phyloP scores from a whole-genome alignment of 2,329 filamentous ascomycete species.

The Curvularia sp. region DNA sequence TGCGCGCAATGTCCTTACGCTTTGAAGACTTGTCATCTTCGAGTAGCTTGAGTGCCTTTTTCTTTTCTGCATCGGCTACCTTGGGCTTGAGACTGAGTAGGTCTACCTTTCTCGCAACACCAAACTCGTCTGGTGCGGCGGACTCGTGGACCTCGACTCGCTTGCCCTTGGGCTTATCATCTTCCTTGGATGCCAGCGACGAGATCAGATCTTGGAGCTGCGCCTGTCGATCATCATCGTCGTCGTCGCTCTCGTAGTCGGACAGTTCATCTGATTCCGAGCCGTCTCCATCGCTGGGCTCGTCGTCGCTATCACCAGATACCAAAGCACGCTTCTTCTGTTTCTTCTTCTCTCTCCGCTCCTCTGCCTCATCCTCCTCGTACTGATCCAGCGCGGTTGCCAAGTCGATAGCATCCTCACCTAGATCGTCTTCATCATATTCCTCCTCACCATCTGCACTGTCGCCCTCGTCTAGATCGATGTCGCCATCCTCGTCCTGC shows the following conservation, averaged over 20 bases:
- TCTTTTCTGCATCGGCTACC: slow-evolving; percentile 76
- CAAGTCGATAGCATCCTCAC: slow-evolving; percentile 69
- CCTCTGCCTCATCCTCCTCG: slow-evolving; percentile 47
- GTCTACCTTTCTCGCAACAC: slow-evolving; percentile 71
- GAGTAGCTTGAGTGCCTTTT: slow-evolving; percentile 79
- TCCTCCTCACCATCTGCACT: slow-evolving; percentile 58
- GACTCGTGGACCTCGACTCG: slow-evolving; percentile 63
- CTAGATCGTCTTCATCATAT: slow-evolving; percentile 66
- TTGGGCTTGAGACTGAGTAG: slow-evolving; percentile 77
- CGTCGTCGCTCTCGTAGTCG: slow-evolving; percentile 54
- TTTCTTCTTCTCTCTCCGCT: slow-evolving; percentile 39
- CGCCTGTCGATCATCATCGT: slow-evolving; percentile 63
- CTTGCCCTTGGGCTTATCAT: slow-evolving; percentile 43
- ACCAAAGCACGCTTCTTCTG: slow-evolving; percentile 50
- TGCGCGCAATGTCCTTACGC: slow-evolving; percentile 65
- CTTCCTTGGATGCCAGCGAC: slow-evolving; percentile 62
- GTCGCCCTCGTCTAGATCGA: slow-evolving; percentile 58
- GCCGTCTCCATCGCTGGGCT: slow-evolving; percentile 57
- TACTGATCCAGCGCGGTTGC: slow-evolving; percentile 66
- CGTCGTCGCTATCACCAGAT: slow-evolving; percentile 62
- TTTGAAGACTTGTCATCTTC: slow-evolving; percentile 68
- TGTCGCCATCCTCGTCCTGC: slow-evolving; percentile 43
- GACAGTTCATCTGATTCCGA: slow-evolving; percentile 56
- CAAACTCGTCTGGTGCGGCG: slow-evolving; percentile 67
- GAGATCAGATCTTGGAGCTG: slow-evolving; percentile 74